These are phyloP conservation scores for Lodderomyces margitis DNA, from an alignment of 1,139 yeast genomes.

Conservation along the genomic window DNA sequence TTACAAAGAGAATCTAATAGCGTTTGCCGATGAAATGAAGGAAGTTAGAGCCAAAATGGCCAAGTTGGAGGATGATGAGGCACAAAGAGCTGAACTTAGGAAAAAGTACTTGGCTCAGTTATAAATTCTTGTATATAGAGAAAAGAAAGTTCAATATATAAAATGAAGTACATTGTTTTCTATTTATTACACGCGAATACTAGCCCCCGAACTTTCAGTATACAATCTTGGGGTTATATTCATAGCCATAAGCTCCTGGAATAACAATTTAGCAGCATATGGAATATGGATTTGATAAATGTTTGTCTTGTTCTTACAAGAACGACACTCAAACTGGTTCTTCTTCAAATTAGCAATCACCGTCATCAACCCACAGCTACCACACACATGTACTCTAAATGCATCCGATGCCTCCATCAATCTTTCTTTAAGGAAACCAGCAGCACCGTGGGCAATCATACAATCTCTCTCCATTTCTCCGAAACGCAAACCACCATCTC, in stretches of 20 bases:
- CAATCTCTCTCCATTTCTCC: conserved; percentile 99
- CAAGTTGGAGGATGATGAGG: conserved; percentile 39
- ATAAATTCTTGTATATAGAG: conserved; percentile 2
- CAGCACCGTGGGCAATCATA: conserved; percentile 99
- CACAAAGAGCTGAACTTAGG: conserved; percentile 32
- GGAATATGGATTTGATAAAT: conserved; percentile 97
- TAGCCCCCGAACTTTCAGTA: conserved; percentile 56
- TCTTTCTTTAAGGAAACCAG: conserved; percentile 95
- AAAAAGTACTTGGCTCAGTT: conserved; percentile 28
- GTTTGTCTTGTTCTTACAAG: conserved; percentile 97
- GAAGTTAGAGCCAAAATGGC: conserved; percentile 43
- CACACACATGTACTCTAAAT: conserved; percentile 96
- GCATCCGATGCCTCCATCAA: conserved; percentile 99
- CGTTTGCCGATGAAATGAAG: conserved; percentile 80
- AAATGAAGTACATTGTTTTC: background rate
- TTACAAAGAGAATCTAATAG: conserved; percentile 75
- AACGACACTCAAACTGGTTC: conserved; percentile 96
- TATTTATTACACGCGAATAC: conserved; percentile 31
- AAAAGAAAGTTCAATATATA: background rate
- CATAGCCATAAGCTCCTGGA: conserved; percentile 99
- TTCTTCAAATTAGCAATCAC: conserved; percentile 96
- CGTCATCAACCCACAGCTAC: conserved; percentile 95
- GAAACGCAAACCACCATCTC: conserved; percentile 99
- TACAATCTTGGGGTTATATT: conserved; percentile 86
- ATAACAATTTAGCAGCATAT: conserved; percentile 91